phyloP scores from a whole-genome alignment of 163 green algal species.

The Prototheca cutis region DNA sequence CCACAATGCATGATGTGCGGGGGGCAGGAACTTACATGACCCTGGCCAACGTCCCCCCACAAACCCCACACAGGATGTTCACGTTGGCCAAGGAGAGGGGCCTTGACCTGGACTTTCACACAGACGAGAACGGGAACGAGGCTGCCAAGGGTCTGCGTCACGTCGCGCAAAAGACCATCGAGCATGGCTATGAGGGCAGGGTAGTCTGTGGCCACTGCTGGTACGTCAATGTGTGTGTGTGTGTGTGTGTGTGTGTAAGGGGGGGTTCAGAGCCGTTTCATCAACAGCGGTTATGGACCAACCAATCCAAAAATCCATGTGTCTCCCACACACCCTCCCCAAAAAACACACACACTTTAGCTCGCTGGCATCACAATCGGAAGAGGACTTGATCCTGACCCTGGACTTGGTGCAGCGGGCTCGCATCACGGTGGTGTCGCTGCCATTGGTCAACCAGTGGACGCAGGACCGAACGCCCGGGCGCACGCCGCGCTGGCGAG shows the following conservation, averaged over 20 bases:
- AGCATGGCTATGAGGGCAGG: constrained; percentile 46
- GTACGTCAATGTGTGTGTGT: too few species aligned
- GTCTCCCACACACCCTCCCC: neutral
- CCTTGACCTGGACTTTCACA: constrained; percentile 68
- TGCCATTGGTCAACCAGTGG: constrained; percentile 73
- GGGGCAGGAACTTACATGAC: too few species aligned
- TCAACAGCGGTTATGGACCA: too few species aligned
- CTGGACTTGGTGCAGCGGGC: constrained; percentile 22
- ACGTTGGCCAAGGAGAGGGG: constrained; percentile 44
- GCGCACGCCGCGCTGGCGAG: constrained; percentile 35
- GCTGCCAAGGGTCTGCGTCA: constrained; percentile 47
- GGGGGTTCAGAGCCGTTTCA: too few species aligned
- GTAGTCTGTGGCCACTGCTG: constrained; percentile 73
- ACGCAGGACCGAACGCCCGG: constrained; percentile 32
- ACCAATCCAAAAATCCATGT: too few species aligned
- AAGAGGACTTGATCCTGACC: constrained; percentile 30
- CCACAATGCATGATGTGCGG: too few species aligned
- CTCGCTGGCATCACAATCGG: constrained; percentile 41
- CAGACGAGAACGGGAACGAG: constrained; percentile 66
- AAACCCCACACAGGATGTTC: constrained; percentile 40
- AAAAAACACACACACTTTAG: constrained; percentile 11
- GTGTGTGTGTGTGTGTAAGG: too few species aligned
- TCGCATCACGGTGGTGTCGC: constrained; percentile 48
- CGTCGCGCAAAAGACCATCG: constrained; percentile 43
- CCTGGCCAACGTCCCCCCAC: too few species aligned